phyloP scores from a whole-genome alignment of 1,139 yeast genomes.

The Yamadazyma pseudoaaseri region DNA sequence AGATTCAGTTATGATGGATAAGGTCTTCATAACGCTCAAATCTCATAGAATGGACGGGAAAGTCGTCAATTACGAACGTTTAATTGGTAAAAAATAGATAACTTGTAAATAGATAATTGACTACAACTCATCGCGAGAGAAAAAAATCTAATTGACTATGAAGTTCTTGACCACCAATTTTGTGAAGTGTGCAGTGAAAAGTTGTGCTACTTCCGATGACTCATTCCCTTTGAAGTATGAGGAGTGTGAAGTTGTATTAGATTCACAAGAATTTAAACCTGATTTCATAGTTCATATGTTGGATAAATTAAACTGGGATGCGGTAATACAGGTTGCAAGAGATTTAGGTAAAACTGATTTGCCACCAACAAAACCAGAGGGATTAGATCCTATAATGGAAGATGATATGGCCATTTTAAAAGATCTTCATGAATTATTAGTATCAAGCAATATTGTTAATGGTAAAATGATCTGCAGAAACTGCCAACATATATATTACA shows the following conservation, averaged over 20 bases:
- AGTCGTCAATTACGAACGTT: constrained; percentile 18
- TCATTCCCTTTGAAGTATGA: constrained; percentile 79
- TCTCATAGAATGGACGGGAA: constrained; percentile 27
- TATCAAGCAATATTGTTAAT: constrained; percentile 82
- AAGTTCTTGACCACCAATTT: constrained; percentile 92
- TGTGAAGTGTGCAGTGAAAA: constrained; percentile 86
- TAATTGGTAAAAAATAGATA: no score
- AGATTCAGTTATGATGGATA: constrained; percentile 10
- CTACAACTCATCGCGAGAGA: constrained; percentile 8
- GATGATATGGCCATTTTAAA: constrained; percentile 63
- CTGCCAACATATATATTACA: constrained; percentile 84
- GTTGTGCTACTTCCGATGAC: constrained; percentile 70
- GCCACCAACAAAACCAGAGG: constrained; percentile 65
- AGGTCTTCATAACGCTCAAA: constrained; percentile 17
- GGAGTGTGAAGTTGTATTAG: constrained; percentile 76
- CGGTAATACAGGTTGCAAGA: constrained; percentile 69
- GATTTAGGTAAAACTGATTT: constrained; percentile 70
- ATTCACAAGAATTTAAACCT: constrained; percentile 79
- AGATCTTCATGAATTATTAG: constrained; percentile 73
- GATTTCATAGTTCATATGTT: constrained; percentile 76
- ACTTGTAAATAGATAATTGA: neutral
- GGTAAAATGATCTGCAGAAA: constrained; percentile 88
- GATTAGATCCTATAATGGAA: constrained; percentile 48
- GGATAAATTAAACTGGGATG: constrained; percentile 86
- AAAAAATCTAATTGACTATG: constrained; percentile 41